Conservation (phyloP, 2,329 filamentous ascomycete genomes). For the Claviceps citrina region DNA sequence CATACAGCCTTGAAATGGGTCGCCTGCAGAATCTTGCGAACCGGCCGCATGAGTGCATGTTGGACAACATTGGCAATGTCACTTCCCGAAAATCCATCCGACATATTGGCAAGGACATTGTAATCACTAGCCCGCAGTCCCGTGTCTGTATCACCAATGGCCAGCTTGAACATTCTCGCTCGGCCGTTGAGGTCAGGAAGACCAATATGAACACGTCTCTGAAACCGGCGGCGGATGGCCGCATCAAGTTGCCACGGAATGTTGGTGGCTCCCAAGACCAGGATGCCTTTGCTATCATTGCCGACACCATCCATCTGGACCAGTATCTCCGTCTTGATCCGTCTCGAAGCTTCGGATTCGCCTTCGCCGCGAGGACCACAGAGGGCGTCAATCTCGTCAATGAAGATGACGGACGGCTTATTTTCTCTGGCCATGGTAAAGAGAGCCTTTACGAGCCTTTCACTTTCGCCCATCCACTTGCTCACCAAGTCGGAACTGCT, state of each 20-base stretch:
- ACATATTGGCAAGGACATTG: slow-evolving; percentile 61
- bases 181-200: slow-evolving; percentile 75
- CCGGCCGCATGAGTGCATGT: slow-evolving; percentile 91
- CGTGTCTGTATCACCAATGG: slow-evolving; percentile 85
- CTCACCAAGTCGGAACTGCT: slow-evolving; percentile 93
- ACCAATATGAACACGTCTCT: slow-evolving; percentile 88
- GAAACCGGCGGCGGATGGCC: slow-evolving; percentile 89
- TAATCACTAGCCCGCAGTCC: slow-evolving; percentile 66
- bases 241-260: slow-evolving; percentile 98
- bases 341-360: slow-evolving; percentile 89
- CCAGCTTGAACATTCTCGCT: slow-evolving; percentile 88
- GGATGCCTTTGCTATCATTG: slow-evolving; percentile 81
- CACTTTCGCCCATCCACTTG: slow-evolving; percentile 99
- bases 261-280: slow-evolving; percentile 92
- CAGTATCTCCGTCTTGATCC: slow-evolving; percentile 96
- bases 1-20: slow-evolving; percentile 91
- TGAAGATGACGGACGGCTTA: slow-evolving; percentile 96
- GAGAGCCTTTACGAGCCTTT: slow-evolving; percentile 91
- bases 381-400: slow-evolving; percentile 92
- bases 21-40: slow-evolving; percentile 89
- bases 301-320: slow-evolving; percentile 99
- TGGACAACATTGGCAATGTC: slow-evolving; percentile 95
- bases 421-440: slow-evolving; percentile 98
- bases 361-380: slow-evolving; percentile 87
- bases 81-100: slow-evolving; percentile 88